Base-by-base conservation (phyloP, 306 rosid species). In the Argentina anserina region DNA sequence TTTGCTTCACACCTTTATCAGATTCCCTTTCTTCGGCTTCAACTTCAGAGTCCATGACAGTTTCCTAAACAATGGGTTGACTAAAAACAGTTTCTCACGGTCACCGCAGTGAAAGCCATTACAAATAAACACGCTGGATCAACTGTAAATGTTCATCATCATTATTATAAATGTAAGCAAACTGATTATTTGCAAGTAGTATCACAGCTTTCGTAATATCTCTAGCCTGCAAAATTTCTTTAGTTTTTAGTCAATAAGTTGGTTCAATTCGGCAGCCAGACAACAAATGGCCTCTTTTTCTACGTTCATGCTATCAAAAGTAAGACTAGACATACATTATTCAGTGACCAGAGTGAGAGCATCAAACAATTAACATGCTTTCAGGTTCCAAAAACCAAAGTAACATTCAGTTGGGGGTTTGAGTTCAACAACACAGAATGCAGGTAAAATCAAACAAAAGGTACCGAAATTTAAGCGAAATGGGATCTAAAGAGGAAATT, bases 1-100 rank as follows among this genome's bases (percentile, higher is more conserved):
- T 75, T 33, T 47, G 81, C 31, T 55, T 78, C 75, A 59, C 82
- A 43, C 65, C 79, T 15, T 65, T 81, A 64, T 62, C 73, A 62
- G 72, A 65, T 77, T 80, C 88, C 67, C 71, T 47, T 72, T 74
- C 79, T 34, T 76, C 88, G 67, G 78, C 81, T 41, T 81, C 93
- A 62, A 20, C 70, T 64, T 78, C 88, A 70, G 50, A 72, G 41
- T 86, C 88, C 96, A 86, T 86, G 45, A 75, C 71, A 70, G 70
- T 29, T 73, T 47, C 46, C 23, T 69, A 26, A 56, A 73, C 25
- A 39, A 43, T 72, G 61, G 39, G 64, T 50, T 59, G 79, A 83
- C 74, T 85, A 75, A 68, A 77, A 77, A 75, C 59, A 28, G 47
- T 37, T 53, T 61, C 69, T 56, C 76, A 67, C 65, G 49, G 77